Evolutionary conservation across 192 early-diverging fungal genomes (phyloP), one percentile per base, ranked within the genome.

Genomic region (Neocallimastix lanati): DNA sequence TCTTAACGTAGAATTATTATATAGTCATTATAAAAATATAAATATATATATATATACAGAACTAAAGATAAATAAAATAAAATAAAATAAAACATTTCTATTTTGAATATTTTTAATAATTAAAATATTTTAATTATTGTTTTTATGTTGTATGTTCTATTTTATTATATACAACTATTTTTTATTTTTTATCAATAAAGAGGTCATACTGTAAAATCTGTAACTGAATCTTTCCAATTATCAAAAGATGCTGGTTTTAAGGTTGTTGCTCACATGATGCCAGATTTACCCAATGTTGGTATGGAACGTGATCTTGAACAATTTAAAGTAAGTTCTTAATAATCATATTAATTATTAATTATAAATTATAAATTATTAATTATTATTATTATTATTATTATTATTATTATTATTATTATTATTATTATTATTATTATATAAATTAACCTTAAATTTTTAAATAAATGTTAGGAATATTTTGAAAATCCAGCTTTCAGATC

Each of bases 231-330:
- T 25, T 99, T 99, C 84, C 97, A 98, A 76, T 85, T 99, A 78
- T 93, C 93, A 80, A 99, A 99, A 85, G 98, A 99, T 81, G 93
- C 96, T 27, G 98, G 98, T 15, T 99, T 96, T 88, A 99, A 99
- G 83, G 93, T 99, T 0, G 98, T 99, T 14, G 92, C 96, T 21
- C 98, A 99, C 80, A 99, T 99, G 98, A 99, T 99, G 98, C 98
- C 98, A 14, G 97, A 99, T 87, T 86, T 99, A 79, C 97, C 98
- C 4, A 99, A 99, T 82, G 97, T 99, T 15, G 97, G 97, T 25
- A 98, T 98, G 96, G 97, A 98, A 85, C 91, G 98, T 33, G 98
- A 99, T 81, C 90, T 99, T 78, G 98, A 98, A 79, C 98, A 99
- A 85, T 98, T 99, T 85, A 96, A 97, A 81, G 94, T 94, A 83